Evolutionary conservation across 768 basidiomycete species (phyloP).

Genomic region (Hericium alpestre): DNA sequence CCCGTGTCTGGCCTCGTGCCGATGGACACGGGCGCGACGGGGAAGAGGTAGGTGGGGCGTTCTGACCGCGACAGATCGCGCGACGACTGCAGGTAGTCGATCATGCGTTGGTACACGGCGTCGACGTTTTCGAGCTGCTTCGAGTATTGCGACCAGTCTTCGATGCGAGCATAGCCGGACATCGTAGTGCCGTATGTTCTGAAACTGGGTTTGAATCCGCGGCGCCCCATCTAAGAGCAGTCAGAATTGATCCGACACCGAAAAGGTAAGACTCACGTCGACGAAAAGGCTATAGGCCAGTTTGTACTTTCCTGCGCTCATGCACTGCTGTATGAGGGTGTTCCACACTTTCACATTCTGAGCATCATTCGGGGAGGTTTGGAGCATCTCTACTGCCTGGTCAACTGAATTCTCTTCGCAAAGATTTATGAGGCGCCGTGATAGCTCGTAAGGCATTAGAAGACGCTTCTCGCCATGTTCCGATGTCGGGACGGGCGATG

Average conservation of each 20-base stretch:
- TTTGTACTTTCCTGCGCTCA: conserved; percentile 46
- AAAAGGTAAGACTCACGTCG: conserved; percentile 38
- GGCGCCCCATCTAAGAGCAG: conserved; percentile 64
- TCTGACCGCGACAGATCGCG: conserved; percentile 36
- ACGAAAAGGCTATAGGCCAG: conserved; percentile 55
- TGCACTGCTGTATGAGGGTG: conserved; percentile 56
- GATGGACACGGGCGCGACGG: conserved; percentile 24
- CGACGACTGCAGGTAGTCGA: conserved; percentile 38
- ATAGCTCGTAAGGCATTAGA: conserved; percentile 54
- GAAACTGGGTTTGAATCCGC: conserved; percentile 60
- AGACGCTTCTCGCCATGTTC: not conserved
- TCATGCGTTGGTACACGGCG: conserved; percentile 48
- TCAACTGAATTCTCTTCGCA: conserved; percentile 46
- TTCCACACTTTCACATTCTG: conserved; percentile 76
- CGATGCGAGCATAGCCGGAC: conserved; percentile 48
- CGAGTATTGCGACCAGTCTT: conserved; percentile 45
- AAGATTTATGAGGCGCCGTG: conserved; percentile 45
- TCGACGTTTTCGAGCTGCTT: conserved; percentile 57
- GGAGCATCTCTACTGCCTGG: conserved; percentile 55
- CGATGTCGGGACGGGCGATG: too few relatives aligned
- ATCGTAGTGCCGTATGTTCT: conserved; percentile 66
- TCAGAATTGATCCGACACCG: not conserved
- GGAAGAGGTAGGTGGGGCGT: conserved; percentile 26
- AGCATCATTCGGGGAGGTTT: conserved; percentile 58
- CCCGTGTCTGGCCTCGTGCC: too few relatives aligned